phyloP scores from a whole-genome alignment of 192 early-diverging fungal genomes.

The Allomyces macrogynus region DNA sequence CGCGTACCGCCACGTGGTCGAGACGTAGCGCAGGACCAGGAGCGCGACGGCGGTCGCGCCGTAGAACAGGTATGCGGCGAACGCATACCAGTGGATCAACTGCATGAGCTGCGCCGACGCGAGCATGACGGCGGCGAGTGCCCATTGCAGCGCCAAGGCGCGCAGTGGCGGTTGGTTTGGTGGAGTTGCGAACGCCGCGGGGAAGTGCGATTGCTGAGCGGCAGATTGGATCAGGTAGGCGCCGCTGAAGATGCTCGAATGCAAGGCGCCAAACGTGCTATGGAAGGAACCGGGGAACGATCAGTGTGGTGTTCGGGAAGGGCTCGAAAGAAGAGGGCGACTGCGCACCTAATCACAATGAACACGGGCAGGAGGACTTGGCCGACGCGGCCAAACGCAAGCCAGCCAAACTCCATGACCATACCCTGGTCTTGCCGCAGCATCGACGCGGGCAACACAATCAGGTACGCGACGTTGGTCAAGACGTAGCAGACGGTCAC shows the following conservation, averaged over 20 bases:
- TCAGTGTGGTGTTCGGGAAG: no score
- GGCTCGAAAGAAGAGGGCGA: not conserved
- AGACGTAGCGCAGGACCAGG: not conserved
- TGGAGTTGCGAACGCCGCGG: not conserved
- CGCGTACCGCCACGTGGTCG: not conserved
- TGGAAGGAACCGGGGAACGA: not conserved
- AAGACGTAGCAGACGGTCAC: conserved; percentile 21
- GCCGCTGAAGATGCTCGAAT: not conserved
- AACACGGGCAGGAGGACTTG: not conserved
- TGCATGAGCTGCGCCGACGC: not conserved
- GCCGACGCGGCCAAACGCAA: not conserved
- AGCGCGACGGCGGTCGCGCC: not conserved
- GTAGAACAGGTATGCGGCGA: not conserved
- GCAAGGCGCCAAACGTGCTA: not conserved
- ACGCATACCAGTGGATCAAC: not conserved
- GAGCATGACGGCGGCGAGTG: not conserved
- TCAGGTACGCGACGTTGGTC: conserved; percentile 23
- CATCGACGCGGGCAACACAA: conserved; percentile 12
- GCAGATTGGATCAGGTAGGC: not conserved
- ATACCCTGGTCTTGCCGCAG: not conserved
- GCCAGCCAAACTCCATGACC: not conserved
- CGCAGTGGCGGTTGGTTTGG: not conserved
- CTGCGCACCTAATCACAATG: not conserved
- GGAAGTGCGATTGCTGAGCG: not conserved
- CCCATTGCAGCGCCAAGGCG: not conserved